phyloP scores from a whole-genome alignment of 1,284 basidiomycete species.

The Heterobasidion annosum region DNA sequence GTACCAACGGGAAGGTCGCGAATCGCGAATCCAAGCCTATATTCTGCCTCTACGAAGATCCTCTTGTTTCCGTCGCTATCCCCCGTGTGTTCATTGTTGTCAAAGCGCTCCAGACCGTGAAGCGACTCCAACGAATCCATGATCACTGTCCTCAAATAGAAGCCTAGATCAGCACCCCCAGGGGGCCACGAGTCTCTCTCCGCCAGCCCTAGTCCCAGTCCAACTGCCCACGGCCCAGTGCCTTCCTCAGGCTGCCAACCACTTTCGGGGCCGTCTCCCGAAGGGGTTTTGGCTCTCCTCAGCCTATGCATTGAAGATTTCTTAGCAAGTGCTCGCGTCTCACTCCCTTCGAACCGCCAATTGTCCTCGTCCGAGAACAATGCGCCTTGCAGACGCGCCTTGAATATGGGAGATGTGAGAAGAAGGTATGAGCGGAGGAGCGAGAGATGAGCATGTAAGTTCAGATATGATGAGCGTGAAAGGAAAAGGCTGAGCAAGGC shows the following conservation, averaged over 20 bases:
- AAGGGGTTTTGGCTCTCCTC: background rate
- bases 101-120: slow-evolving; percentile 12
- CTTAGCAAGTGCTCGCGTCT: slow-evolving; percentile 17
- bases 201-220: slow-evolving; percentile 62
- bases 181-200: slow-evolving; percentile 77
- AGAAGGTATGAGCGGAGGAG: slow-evolving; percentile 66
- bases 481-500: slow-evolving; percentile 55
- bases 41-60: slow-evolving; percentile 59
- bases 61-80: slow-evolving; percentile 15
- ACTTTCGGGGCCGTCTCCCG: background rate
- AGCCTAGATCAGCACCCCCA: slow-evolving; percentile 74
- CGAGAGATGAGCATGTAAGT: slow-evolving; percentile 51
- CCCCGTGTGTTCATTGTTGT: slow-evolving; percentile 8
- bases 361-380: slow-evolving; percentile 62
- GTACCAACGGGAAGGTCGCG: slow-evolving; percentile 57
- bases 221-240: slow-evolving; percentile 51
- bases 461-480: slow-evolving; percentile 40
- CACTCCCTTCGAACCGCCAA: slow-evolving; percentile 21
- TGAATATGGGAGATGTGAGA: slow-evolving; percentile 57
- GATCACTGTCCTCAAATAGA: slow-evolving; percentile 71
- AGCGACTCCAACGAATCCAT: slow-evolving; percentile 54
- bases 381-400: slow-evolving; percentile 49
- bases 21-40: slow-evolving; percentile 75
- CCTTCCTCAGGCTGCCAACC: background rate
- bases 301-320: slow-evolving; percentile 6